A percentile compares a stretch with the other conserved stretches of the same genome.
Evolutionary conservation across 2,329 filamentous ascomycete genomes (phyloP).

Genomic region (Cryphonectria radicalis): DNA sequence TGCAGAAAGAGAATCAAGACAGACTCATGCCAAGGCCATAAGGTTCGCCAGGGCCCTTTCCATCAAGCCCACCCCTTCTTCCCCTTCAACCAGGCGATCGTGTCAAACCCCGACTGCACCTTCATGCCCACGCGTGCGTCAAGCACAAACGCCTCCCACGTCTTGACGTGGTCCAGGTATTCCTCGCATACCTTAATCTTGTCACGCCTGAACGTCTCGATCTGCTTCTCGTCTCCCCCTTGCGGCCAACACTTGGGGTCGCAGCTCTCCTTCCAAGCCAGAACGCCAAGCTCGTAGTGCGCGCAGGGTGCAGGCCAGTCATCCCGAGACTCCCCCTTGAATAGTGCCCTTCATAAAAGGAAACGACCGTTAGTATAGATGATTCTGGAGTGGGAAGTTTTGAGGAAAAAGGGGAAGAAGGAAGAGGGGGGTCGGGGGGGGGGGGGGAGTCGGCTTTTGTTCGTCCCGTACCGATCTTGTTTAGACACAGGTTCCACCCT

Average conservation of each 20-base stretch:
- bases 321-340: constrained; percentile 66
- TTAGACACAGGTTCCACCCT: constrained; percentile 68
- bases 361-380: background rate
- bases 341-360: constrained; percentile 46
- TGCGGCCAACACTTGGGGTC: constrained; percentile 40
- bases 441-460: background rate
- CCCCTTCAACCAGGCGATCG: constrained; percentile 58
- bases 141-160: constrained; percentile 73
- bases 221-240: constrained; percentile 27
- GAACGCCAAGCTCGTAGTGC: constrained; percentile 84
- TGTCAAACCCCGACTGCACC: constrained; percentile 70
- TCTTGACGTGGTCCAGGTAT: constrained; percentile 68
- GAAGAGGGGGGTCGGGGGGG: background rate
- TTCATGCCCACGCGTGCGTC: constrained; percentile 77
- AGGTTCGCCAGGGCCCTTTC: background rate
- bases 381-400: too few species aligned
- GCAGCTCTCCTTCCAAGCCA: constrained; percentile 74
- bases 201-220: constrained; percentile 45
- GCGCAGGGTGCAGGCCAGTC: constrained; percentile 75
- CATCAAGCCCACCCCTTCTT: constrained; percentile 44
- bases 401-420: too few species aligned
- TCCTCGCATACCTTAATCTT: constrained; percentile 65
- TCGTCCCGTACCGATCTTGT: constrained; percentile 60
- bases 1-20: background rate
- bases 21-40: background rate